Percentiles rank a stretch among this genome's conserved stretches.
Conservation (phyloP, 2,329 filamentous ascomycete species). For the Clarireedia paspali region DNA sequence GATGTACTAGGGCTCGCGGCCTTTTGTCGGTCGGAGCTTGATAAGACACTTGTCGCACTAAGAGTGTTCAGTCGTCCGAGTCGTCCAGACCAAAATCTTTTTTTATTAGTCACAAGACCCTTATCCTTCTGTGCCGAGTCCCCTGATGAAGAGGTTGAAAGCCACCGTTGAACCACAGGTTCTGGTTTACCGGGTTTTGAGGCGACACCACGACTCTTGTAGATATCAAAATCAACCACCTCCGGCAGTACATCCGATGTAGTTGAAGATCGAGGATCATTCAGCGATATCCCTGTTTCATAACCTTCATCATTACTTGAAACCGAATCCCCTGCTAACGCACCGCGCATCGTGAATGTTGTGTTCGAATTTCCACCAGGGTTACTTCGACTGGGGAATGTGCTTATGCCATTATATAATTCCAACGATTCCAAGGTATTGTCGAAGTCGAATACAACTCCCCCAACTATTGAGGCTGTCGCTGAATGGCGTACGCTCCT, state of each 20-base stretch:
- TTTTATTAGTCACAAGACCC: background rate
- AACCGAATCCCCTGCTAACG: background rate
- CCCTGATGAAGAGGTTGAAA: conserved; percentile 1
- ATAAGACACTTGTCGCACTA: background rate
- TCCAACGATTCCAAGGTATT: background rate
- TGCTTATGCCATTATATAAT: background rate
- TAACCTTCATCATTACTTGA: background rate
- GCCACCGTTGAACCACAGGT: background rate
- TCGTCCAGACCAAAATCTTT: background rate
- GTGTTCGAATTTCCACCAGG: background rate
- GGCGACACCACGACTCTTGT: background rate
- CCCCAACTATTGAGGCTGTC: background rate
- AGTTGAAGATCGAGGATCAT: background rate
- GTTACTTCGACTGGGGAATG: background rate
- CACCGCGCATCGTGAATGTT: no score
- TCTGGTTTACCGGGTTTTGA: background rate
- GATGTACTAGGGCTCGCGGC: background rate
- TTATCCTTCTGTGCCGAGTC: background rate
- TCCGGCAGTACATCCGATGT: background rate
- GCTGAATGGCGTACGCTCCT: background rate
- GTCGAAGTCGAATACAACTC: background rate
- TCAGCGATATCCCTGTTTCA: background rate
- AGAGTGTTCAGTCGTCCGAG: background rate
- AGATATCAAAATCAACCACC: background rate
- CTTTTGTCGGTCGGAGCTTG: background rate